A percentile compares a stretch with the other conserved stretches of the same genome.
Conservation (phyloP, 1,284 basidiomycete genomes). For the Irpex sp. region DNA sequence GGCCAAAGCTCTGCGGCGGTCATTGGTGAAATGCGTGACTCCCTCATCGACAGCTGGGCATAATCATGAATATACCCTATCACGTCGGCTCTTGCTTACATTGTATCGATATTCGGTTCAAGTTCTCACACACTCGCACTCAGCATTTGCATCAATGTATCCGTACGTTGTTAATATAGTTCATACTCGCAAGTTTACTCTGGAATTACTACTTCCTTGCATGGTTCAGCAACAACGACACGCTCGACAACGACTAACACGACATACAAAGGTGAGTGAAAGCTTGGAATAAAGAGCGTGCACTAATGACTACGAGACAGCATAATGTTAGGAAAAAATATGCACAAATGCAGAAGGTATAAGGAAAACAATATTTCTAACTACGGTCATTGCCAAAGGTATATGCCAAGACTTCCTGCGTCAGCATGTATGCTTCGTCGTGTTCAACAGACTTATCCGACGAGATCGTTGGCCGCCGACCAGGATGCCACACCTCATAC, state of each 20-base stretch:
- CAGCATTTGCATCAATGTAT: slow-evolving; percentile 12
- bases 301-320: neutral
- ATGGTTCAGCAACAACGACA: neutral
- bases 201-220: neutral
- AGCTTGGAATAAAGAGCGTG: neutral
- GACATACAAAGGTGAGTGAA: neutral
- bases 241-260: neutral
- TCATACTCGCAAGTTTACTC: neutral
- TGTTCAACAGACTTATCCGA: slow-evolving; percentile 1
- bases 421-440: slow-evolving; percentile 14
- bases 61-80: slow-evolving; percentile 33
- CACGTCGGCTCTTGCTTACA: neutral
- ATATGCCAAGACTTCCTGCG: slow-evolving; percentile 14
- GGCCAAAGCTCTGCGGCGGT: slow-evolving; percentile 84
- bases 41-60: slow-evolving; percentile 92
- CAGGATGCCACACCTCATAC: slow-evolving; percentile 5
- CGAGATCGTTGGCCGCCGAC: neutral
- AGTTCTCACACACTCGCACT: slow-evolving; percentile 1
- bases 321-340: neutral
- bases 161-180: slow-evolving; percentile 14
- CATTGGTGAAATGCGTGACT: slow-evolving; percentile 93
- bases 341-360: neutral
- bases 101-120: slow-evolving; percentile 6
- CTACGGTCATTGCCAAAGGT: slow-evolving; percentile 8
- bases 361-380: neutral